Evolutionary conservation across 1,284 basidiomycete genomes (phyloP), one percentile per base, ranked within the genome.

Genomic region (Meripilus lineatus): DNA sequence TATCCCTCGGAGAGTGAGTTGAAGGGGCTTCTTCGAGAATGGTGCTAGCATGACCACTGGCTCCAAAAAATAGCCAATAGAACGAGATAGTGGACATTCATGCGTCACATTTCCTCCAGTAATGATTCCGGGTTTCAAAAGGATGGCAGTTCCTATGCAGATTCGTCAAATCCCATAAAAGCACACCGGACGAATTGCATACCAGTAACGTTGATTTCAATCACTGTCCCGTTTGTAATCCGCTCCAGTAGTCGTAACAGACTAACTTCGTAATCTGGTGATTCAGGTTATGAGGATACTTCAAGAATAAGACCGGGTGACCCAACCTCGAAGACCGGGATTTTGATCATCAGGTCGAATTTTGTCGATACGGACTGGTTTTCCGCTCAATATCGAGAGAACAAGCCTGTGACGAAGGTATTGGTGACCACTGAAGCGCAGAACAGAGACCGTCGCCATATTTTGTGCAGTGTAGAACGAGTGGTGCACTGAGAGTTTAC

Each of bases 191-290:
- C 26, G 28, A 7, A 36, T 38, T 28, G 57, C 76, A 48, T 50
- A 90, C 90, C 92, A 11, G 96, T 99, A 15, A 95, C 88, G 2
- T 91, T 95, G 45, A 99, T 99, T 63, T 99, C 96, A 50, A 99
- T 91, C 21, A 90, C 70, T 5, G 90, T 92, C 1, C 96, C 96
- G 73, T 99, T 98, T 3, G 94, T 96, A 2, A 91, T 70, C 59
- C 93, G 93, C 63, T 99, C 95, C 21, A 99, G 58, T 11, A 99
- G 68, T 18, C 96, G 73, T 34, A 99, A 63, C 24, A 98, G 77
- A 57, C 89, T 95, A 43, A 96, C 84, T 70, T 99, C 96, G 64
- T 88, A 96, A 61, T 98, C 94, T 88, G 55, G 34, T 15, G 18
- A 43, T 32, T 40, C 40, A 37, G 40, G 38, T 30, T 23, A 39